Conservation (phyloP, 345 rosid species). For the Noccaea bulbosa region DNA sequence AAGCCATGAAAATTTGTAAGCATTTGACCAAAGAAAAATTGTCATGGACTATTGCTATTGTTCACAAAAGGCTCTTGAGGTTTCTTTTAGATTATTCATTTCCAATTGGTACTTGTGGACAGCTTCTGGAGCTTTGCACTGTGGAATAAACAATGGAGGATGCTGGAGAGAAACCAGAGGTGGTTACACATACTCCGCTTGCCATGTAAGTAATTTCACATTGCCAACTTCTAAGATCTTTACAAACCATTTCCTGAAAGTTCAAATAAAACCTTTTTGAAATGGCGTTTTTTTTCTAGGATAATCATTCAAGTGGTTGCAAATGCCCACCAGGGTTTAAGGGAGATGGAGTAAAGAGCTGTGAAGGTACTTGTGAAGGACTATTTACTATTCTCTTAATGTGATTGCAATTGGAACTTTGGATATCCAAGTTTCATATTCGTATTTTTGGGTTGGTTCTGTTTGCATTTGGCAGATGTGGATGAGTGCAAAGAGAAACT, state of each 20-base stretch:
- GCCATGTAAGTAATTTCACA: conserved; percentile 7
- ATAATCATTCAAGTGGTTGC: conserved; percentile 24
- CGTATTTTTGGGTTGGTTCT: background rate
- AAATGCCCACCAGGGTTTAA: conserved; percentile 16
- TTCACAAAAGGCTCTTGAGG: no score
- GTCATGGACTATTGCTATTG: no score
- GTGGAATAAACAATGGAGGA: conserved; percentile 26
- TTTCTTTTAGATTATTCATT: background rate
- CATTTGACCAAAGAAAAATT: no score
- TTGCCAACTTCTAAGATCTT: background rate
- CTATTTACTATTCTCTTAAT: background rate
- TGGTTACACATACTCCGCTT: conserved; percentile 22
- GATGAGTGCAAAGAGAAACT: conserved; percentile 24
- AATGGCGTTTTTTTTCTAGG: background rate
- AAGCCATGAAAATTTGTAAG: no score
- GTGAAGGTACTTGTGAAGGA: conserved; percentile 6
- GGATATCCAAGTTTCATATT: background rate
- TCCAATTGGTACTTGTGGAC: background rate
- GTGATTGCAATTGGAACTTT: background rate
- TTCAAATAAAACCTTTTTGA: background rate
- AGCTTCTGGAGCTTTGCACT: conserved; percentile 19
- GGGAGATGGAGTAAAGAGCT: conserved; percentile 14
- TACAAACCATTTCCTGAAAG: background rate
- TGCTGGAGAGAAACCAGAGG: conserved; percentile 28
- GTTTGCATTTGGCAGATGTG: conserved; percentile 18